Evolutionary conservation across 495 filamentous ascomycete genomes (phyloP).

Genomic region (Articulospora tetracladia): DNA sequence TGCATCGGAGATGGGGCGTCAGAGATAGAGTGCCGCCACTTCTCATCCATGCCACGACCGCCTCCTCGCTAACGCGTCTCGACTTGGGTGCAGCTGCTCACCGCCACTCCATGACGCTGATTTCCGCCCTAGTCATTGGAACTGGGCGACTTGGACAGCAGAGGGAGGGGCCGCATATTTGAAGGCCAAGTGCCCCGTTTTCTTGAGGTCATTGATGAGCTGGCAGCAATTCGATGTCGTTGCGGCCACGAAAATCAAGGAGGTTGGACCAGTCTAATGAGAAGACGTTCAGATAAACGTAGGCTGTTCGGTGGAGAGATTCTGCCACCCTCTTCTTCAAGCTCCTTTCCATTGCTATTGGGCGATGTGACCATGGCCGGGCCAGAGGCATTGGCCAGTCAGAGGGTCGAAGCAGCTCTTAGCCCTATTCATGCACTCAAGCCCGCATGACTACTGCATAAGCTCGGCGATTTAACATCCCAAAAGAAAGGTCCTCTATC

Average conservation of each 20-base stretch:
- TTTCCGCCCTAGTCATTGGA: conserved; percentile 11
- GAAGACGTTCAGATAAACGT: conserved; percentile 22
- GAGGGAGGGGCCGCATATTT: conserved; percentile 27
- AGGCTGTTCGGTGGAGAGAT: background rate
- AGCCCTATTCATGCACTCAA: conserved; percentile 14
- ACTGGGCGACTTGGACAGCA: conserved; percentile 9
- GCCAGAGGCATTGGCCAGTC: conserved; percentile 8
- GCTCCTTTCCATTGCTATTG: conserved; percentile 14
- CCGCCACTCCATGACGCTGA: conserved; percentile 21
- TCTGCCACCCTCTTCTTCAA: conserved; percentile 5
- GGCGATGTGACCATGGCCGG: conserved; percentile 13
- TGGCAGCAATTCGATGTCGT: conserved; percentile 14
- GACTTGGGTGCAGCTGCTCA: conserved; percentile 13
- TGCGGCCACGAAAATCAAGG: conserved; percentile 8
- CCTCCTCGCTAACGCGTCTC: background rate
- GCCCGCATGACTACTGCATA: conserved; percentile 16
- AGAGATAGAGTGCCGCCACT: background rate
- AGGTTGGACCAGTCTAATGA: conserved; percentile 23
- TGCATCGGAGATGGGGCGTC: background rate
- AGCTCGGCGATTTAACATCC: conserved; percentile 22
- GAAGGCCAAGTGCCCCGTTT: conserved; percentile 24
- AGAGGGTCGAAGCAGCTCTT: conserved; percentile 4
- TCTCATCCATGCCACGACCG: background rate
- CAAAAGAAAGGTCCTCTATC: conserved; percentile 14
- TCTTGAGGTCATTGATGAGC: conserved; percentile 24